Base-by-base conservation (phyloP, 768 basidiomycete species). In the Leccinum broughii region DNA sequence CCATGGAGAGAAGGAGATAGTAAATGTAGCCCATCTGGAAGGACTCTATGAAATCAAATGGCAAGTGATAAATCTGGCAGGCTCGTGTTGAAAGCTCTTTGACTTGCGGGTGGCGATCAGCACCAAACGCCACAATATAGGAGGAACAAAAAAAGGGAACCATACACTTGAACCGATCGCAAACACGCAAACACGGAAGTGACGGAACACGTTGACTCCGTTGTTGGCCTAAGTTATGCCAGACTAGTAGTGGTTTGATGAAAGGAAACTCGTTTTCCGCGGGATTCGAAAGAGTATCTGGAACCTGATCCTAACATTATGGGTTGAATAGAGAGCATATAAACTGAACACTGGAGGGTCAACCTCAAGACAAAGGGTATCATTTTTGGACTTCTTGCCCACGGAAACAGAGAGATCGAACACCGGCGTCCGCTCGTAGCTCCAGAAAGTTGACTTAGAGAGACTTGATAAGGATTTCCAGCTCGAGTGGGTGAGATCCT, bases 101-200 rank as follows among this genome's bases (percentile, higher is more conserved):
- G 56, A 39, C 28, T 41, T n/a, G 51, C 20, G 13, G 17, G 49
- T 54, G 26, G 39, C 30, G 53, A 48, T 57, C 8, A 57, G 53
- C 37, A 32, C 54, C 48, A 60, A 15, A 22, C 24, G 37, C 56
- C 56, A 53, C 55, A 54, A 62, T 54, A 58, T 26, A 26, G 54
- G 22, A 3, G 4, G 17, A 24, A 26, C 0, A 46, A 44, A 54
- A 62, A 24, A 54, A 62, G 28, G 8, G 32, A 13, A 20, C 35
- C 20, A 17, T 32, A 15, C 35, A 32, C 10, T 15, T 9, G 22
- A 6, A 51, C n/a, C 24, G 41, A 24, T 6, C 32, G 20, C 20
- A 46, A 26, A 17, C 39, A 39, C 32, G 20, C 14, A 46, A 26
- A 17, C 39, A 39, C 39, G 41, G n/a, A n/a, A n/a, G n/a, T n/a